These are phyloP conservation scores for Lolium multiflorum DNA, from an alignment of 176 grass and related monocot species.

Conservation along the genomic window DNA sequence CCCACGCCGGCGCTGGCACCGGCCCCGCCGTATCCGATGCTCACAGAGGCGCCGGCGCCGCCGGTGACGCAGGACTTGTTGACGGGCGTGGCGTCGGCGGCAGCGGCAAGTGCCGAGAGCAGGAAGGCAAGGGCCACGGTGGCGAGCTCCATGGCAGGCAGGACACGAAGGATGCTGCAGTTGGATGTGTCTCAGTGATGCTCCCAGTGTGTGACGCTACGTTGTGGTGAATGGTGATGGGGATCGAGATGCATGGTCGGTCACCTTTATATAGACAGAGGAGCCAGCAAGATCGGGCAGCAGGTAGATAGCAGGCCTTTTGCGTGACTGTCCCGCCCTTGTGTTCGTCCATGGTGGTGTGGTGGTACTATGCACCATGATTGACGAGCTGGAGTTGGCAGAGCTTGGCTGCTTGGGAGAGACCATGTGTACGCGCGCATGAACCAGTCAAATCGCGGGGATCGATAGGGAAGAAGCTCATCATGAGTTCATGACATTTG, in stretches of 20 bases:
- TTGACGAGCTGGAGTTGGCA: too few species aligned
- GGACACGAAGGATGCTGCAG: too few species aligned
- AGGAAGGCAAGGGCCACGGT: neutral
- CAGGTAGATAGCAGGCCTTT: neutral
- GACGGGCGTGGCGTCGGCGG: neutral
- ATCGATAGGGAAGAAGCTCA: too few species aligned
- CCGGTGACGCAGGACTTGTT: constrained; percentile 60
- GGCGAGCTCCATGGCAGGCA: constrained; percentile 31
- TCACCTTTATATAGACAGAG: neutral
- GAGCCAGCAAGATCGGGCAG: neutral
- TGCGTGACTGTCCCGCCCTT: too few species aligned
- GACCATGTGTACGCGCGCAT: too few species aligned
- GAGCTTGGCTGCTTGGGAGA: too few species aligned
- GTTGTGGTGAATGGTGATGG: neutral
- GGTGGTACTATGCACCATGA: too few species aligned
- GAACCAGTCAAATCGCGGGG: too few species aligned
- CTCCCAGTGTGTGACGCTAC: too few species aligned
- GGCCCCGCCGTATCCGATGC: constrained; percentile 47
- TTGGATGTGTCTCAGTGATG: too few species aligned
- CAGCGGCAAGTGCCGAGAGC: neutral
- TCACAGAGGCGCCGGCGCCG: constrained; percentile 44
- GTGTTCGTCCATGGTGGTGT: too few species aligned
- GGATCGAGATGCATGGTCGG: neutral
- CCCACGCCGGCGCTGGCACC: constrained; percentile 23
- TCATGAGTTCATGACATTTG: too few species aligned